Evolutionary conservation across 2,329 filamentous ascomycete genomes (phyloP), one percentile per base, ranked within the genome.

Genomic region (Chaetomiaceae sp.): DNA sequence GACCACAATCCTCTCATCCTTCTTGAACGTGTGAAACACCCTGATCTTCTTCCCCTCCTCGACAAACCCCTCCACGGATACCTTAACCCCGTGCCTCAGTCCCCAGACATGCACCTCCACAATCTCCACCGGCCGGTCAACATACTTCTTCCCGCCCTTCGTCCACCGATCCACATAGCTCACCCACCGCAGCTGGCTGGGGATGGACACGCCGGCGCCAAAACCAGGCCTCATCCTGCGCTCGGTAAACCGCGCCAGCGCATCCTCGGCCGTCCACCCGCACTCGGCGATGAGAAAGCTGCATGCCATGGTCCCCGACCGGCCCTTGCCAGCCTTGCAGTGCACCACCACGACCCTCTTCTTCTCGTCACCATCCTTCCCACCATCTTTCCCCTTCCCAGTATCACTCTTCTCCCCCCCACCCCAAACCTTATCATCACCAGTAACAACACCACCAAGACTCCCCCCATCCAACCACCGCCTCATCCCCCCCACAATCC

Each of bases 281-380:
- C 94, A 88, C 67, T 97, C 89, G 7, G 88, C 85, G 63, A 99
- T 94, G 54, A 99, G 75, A 68, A 96, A 97, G 62, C 87, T 89
- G 70, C 89, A 95, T 27, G 87, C 85, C 63, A 90, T 83, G 0
- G 90, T 96, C 4, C 94, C 94, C 60, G 89, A 95, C 47, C 94
- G 80, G 1, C 94, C 94, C 71, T 99, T 99, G 3, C 94, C 94
- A 1, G 94, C 94, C 68, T 97, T 97, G 75, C 94, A 97, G 70
- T 99, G 94, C 7, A 97, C 90, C 6, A 97, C 91, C 0, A 87
- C 87, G 0, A 97, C 89, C 31, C 90, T 62, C 0, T 65, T 59
- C 0, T 45, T 47, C 9, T 61, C 50, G 0, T 55, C 47, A 7
- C 48, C 43, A 1, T 53, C 36, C 20, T 54, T 34, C 7, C 4